Percentiles rank a stretch among this genome's conserved stretches.
These are phyloP conservation scores for Eurotiales sp. DNA, from an alignment of 2,329 filamentous ascomycete genomes.

Conservation along the genomic window DNA sequence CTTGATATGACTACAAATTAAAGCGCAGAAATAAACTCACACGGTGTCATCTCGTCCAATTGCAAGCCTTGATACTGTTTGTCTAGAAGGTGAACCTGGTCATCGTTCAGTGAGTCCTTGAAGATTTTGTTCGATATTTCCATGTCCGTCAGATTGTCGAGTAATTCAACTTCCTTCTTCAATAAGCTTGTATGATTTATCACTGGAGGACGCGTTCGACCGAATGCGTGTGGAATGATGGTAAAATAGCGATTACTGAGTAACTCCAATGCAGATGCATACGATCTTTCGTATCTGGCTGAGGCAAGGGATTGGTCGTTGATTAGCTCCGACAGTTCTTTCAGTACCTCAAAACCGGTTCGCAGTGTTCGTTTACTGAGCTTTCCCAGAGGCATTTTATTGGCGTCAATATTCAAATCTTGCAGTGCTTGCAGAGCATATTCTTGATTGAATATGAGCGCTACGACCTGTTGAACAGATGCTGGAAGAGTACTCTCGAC, in stretches of 20 bases:
- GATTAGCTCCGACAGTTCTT: slow-evolving; percentile 68
- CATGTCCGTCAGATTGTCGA: slow-evolving; percentile 81
- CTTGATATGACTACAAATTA: not conserved
- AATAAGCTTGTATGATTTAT: slow-evolving; percentile 57
- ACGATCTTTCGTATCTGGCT: slow-evolving; percentile 39
- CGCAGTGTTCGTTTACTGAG: slow-evolving; percentile 74
- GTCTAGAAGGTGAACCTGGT: slow-evolving; percentile 63
- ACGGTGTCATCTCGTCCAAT: slow-evolving; percentile 70
- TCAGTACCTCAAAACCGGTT: slow-evolving; percentile 71
- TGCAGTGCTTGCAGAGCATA: slow-evolving; percentile 60
- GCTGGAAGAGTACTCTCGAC: slow-evolving; percentile 56
- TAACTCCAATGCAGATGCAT: slow-evolving; percentile 50
- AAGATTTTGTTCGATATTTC: slow-evolving; percentile 75
- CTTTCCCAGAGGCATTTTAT: slow-evolving; percentile 80
- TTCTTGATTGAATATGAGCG: slow-evolving; percentile 76
- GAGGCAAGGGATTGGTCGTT: slow-evolving; percentile 49
- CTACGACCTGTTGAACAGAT: slow-evolving; percentile 65
- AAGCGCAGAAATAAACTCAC: slow-evolving; percentile 22
- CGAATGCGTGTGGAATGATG: slow-evolving; percentile 76
- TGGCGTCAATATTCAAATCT: slow-evolving; percentile 42
- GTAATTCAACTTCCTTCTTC: slow-evolving; percentile 72
- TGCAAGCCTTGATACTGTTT: slow-evolving; percentile 67
- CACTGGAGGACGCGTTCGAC: slow-evolving; percentile 67
- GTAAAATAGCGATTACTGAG: slow-evolving; percentile 78
- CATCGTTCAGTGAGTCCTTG: slow-evolving; percentile 56